Base-by-base conservation (phyloP, 2,329 filamentous ascomycete species). In the Taxawa tesnikishii region DNA sequence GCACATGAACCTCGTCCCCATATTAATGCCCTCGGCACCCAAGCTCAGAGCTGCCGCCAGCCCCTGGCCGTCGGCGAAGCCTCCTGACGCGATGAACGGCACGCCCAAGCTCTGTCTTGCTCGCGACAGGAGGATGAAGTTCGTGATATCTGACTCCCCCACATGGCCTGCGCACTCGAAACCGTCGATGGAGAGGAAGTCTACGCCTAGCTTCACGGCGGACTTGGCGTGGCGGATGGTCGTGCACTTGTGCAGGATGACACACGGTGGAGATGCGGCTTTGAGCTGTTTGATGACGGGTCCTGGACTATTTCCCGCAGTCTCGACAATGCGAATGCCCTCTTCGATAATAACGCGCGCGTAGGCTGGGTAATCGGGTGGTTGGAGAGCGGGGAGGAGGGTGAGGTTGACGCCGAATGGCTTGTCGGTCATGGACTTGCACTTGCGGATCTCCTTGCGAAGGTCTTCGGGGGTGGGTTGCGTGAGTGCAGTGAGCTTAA, bases 1-100 rank as follows among this genome's bases (percentile, higher is more conserved):
- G 63, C 81, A 88, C 83, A 98, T 92, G 65, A 96, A 98, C 26
- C 90, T 70, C 7, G 90, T 98, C 36, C 90, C 90, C 90, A 98
- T 98, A 62, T 98, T 98, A 62, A 96, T 78, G 41, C 90, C 90
- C 55, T 83, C 83, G 0, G 90, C 90, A 21, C 90, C 90, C 9
- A 98, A 70, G 25, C 79, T 79, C 45, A 98, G 65, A 6, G 90
- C 90, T 2, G 88, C 90, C 1, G 90, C 90, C 13, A 98, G 70
- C 4, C 90, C 90, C 49, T 93, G 75, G 0, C 90, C 90, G 54
- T 98, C 90, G 9, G 85, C 88, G 52, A 98, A 96, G 2, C 90
- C 90, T 35, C 90, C 90, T 2, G 82, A 92, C 1, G 90, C 90
- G 52, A 98, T 94, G 56, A 96, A 98, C 1, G 90, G 90, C 7